These are phyloP conservation scores for Cocos nucifera DNA, from an alignment of 176 grass and related monocot species.

Conservation along the genomic window DNA sequence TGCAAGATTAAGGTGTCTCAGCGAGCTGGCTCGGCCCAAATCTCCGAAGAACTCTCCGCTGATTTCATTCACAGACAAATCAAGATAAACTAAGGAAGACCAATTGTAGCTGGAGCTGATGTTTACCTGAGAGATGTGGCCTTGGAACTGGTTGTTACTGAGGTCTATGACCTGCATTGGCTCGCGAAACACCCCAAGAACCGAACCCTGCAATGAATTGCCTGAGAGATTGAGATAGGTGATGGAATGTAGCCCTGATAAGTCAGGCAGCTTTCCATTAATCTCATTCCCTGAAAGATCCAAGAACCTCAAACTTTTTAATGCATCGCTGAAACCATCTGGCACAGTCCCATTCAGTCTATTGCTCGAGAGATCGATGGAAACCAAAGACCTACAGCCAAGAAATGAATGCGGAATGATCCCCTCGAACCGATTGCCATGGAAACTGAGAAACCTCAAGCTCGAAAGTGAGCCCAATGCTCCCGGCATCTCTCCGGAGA, in stretches of 20 bases:
- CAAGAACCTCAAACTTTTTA: constrained; percentile 18
- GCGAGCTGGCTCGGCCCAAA: constrained; percentile 14
- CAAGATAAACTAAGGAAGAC: constrained; percentile 61
- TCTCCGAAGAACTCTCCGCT: constrained; percentile 37
- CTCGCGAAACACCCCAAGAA: constrained; percentile 38
- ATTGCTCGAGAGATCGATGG: constrained; percentile 70
- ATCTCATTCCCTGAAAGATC: constrained; percentile 28
- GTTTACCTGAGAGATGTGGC: constrained; percentile 38
- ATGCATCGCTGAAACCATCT: constrained; percentile 7
- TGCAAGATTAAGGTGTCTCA: constrained; percentile 85
- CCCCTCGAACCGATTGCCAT: constrained; percentile 47
- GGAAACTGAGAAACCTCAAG: constrained; percentile 44
- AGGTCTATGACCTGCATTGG: constrained; percentile 59
- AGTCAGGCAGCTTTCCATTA: constrained; percentile 39
- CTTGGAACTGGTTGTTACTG: constrained; percentile 66
- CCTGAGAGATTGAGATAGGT: constrained; percentile 71
- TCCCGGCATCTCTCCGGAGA: constrained; percentile 45
- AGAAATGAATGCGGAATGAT: constrained; percentile 25
- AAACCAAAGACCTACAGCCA: constrained; percentile 30
- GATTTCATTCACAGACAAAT: constrained; percentile 73
- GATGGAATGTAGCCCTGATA: constrained; percentile 45
- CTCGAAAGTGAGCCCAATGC: constrained; percentile 41
- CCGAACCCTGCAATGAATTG: constrained; percentile 36
- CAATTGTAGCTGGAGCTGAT: constrained; percentile 37
- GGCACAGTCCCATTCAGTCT: constrained; percentile 30